Evolutionary conservation across 1,284 basidiomycete genomes (phyloP).

Genomic region (Cutaneotrichosporon sp.): DNA sequence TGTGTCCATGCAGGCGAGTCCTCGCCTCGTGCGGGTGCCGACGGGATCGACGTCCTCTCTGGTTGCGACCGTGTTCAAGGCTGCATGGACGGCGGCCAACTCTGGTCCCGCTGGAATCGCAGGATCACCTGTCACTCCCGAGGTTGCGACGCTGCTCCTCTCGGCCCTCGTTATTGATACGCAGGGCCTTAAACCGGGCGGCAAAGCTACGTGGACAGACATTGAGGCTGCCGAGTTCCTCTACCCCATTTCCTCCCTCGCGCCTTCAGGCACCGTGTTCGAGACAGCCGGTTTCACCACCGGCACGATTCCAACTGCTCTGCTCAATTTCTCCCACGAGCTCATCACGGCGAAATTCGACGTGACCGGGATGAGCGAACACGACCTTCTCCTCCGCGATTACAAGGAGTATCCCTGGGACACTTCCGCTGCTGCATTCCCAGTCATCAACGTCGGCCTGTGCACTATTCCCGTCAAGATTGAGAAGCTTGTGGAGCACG

Average conservation of each 20-base stretch:
- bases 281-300: slow-evolving; percentile 4
- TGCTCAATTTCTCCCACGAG: slow-evolving; percentile 51
- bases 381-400: slow-evolving; percentile 79
- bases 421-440: slow-evolving; percentile 39
- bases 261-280: neutral
- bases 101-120: slow-evolving; percentile 20
- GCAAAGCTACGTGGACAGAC: slow-evolving; percentile 68
- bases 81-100: slow-evolving; percentile 34
- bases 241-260: slow-evolving; percentile 37
- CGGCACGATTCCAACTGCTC: slow-evolving; percentile 17
- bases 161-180: slow-evolving; percentile 80
- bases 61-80: slow-evolving; percentile 57
- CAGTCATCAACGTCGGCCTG: slow-evolving; percentile 57
- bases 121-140: slow-evolving; percentile 44
- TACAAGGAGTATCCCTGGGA: slow-evolving; percentile 77
- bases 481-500: slow-evolving; percentile 53
- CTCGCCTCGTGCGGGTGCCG: slow-evolving; percentile 58
- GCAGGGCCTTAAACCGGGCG: slow-evolving; percentile 62
- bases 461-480: slow-evolving; percentile 72
- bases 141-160: slow-evolving; percentile 72
- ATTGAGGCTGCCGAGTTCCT: slow-evolving; percentile 60
- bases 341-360: slow-evolving; percentile 63
- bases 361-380: slow-evolving; percentile 62
- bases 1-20: slow-evolving; percentile 58
- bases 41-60: slow-evolving; percentile 78